Percentiles rank a stretch among this genome's conserved stretches.
These are phyloP conservation scores for Panaeolus papilionaceus DNA, from an alignment of 768 basidiomycete genomes.

Conservation along the genomic window DNA sequence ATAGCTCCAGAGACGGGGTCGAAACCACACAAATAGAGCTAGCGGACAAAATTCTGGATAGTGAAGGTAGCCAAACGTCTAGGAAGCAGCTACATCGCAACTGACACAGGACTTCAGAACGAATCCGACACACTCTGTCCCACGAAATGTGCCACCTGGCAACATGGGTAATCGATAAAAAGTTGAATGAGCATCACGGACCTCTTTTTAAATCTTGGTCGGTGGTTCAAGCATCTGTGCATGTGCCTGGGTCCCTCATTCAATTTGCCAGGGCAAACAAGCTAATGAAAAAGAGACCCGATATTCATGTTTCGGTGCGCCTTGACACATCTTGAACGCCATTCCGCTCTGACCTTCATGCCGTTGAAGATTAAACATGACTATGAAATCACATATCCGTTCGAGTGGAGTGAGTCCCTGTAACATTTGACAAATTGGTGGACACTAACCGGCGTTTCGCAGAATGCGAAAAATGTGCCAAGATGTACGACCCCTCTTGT, in stretches of 20 bases:
- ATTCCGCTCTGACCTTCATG: background rate
- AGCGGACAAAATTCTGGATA: slow-evolving; percentile 83
- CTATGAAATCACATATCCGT: slow-evolving; percentile 79
- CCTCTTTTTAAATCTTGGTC: slow-evolving; percentile 76
- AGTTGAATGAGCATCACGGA: slow-evolving; percentile 78
- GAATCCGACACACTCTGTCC: slow-evolving; percentile 81
- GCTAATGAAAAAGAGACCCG: slow-evolving; percentile 70
- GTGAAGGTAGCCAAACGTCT: slow-evolving; percentile 56
- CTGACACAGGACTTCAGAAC: slow-evolving; percentile 49
- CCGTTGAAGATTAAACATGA: slow-evolving; percentile 64
- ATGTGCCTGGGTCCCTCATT: background rate
- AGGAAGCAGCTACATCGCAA: background rate
- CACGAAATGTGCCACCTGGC: slow-evolving; percentile 96
- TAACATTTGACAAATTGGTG: background rate
- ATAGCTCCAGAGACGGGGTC: slow-evolving; percentile 62
- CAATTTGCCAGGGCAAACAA: slow-evolving; percentile 60
- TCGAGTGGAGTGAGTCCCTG: slow-evolving; percentile 67
- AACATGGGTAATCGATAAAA: slow-evolving; percentile 79
- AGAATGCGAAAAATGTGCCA: slow-evolving; percentile 71
- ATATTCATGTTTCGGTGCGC: slow-evolving; percentile 74
- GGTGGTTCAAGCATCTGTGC: slow-evolving; percentile 22
- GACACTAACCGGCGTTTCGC: slow-evolving; percentile 14
- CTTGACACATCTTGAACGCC: background rate
- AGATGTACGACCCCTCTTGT: slow-evolving; percentile 52
- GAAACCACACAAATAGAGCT: slow-evolving; percentile 73